phyloP scores from a whole-genome alignment of 768 basidiomycete species.

The Fomitopsis pulvina region DNA sequence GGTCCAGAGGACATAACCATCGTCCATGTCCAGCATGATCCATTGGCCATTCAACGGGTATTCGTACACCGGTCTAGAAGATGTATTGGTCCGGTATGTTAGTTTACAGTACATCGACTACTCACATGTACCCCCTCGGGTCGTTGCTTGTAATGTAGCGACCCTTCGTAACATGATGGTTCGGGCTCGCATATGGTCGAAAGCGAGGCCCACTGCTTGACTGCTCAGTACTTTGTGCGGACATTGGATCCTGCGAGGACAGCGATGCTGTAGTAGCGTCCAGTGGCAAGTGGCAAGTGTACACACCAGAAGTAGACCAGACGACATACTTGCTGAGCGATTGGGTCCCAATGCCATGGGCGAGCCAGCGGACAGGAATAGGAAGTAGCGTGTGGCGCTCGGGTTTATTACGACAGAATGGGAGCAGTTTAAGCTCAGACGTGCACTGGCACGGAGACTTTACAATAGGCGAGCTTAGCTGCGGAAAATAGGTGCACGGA shows the following conservation, averaged over 20 bases:
- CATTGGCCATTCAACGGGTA: slow-evolving; percentile 86
- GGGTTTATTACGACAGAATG: slow-evolving; percentile 1
- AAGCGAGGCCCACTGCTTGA: slow-evolving; percentile 31
- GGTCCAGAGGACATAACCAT: slow-evolving; percentile 89
- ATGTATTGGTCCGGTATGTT: slow-evolving; percentile 5
- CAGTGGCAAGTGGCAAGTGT: not conserved
- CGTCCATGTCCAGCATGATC: slow-evolving; percentile 96
- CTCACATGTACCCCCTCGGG: slow-evolving; percentile 83
- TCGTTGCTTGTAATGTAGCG: slow-evolving; percentile 89
- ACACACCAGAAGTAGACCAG: slow-evolving; percentile 25
- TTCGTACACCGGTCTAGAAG: slow-evolving; percentile 71
- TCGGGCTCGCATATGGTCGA: slow-evolving; percentile 67
- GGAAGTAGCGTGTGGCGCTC: not conserved
- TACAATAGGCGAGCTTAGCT: not conserved
- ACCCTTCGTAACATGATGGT: slow-evolving; percentile 79
- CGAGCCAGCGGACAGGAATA: not conserved
- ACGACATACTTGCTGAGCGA: slow-evolving; percentile 25
- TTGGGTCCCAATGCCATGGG: slow-evolving; percentile 18
- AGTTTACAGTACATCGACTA: slow-evolving; percentile 2
- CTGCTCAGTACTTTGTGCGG: slow-evolving; percentile 22
- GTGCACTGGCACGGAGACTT: not conserved
- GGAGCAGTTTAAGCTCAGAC: slow-evolving; percentile 3
- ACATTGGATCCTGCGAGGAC: slow-evolving; percentile 24
- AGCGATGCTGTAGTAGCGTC: not conserved
- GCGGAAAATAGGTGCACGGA: slow-evolving; percentile 2